A percentile compares a stretch with the other conserved stretches of the same genome.
phyloP scores from a whole-genome alignment of 148 eudicot genomes.

The Limonium bicolor region DNA sequence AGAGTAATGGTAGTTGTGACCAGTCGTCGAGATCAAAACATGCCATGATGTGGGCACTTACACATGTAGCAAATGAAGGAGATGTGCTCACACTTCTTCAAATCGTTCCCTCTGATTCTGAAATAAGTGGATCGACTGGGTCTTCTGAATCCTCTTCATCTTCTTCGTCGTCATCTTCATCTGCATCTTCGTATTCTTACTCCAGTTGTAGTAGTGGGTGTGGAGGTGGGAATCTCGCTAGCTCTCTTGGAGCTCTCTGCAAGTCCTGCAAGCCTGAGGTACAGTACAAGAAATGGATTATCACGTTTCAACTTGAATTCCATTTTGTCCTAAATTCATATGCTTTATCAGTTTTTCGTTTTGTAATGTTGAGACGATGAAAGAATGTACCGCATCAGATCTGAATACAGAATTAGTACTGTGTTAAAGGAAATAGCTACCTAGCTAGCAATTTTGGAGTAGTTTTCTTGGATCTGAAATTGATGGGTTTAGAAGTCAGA shows the following conservation, averaged over 20 bases:
- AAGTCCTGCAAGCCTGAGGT: constrained; percentile 93
- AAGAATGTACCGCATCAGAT: too few relatives aligned
- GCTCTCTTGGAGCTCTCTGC: constrained; percentile 74
- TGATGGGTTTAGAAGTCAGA: neutral
- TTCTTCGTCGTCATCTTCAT: constrained; percentile 18
- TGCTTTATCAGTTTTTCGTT: neutral
- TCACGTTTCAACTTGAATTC: neutral
- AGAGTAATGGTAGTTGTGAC: constrained; percentile 93
- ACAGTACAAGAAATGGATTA: neutral
- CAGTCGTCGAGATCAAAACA: constrained; percentile 60
- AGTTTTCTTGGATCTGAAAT: neutral
- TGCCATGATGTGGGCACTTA: constrained; percentile 95
- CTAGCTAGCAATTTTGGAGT: too few relatives aligned
- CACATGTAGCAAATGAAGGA: constrained; percentile 76
- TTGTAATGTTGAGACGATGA: neutral
- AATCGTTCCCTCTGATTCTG: constrained; percentile 19
- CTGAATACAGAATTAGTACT: too few relatives aligned
- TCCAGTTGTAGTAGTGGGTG: too few relatives aligned
- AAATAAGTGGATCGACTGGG: too few relatives aligned
- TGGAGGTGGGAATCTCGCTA: constrained; percentile 39
- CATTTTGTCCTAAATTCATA: neutral
- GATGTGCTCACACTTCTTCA: constrained; percentile 78
- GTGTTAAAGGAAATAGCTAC: too few relatives aligned
- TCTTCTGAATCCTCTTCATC: constrained; percentile 9
- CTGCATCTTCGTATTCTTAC: too few relatives aligned